Base-by-base conservation (phyloP, 2,329 filamentous ascomycete genomes). In the Alternaria longipes region DNA sequence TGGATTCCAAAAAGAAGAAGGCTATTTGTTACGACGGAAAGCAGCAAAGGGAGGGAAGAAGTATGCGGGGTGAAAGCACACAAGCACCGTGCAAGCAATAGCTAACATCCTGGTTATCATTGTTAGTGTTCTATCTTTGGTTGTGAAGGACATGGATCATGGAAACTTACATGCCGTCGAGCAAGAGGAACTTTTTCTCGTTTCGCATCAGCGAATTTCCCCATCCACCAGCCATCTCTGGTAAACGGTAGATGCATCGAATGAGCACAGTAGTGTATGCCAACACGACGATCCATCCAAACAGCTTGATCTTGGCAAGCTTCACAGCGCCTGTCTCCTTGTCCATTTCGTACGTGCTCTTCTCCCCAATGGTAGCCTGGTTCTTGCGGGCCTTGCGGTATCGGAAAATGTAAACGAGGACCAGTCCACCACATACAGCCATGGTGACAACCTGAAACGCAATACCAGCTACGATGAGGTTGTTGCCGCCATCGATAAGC, bases 381-480 rank as follows among this genome's bases (percentile, higher is more conserved):
- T 52, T 32, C n/a, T 59, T 52, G 20, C 59, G 54, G 5, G 63
- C 60, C 56, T 68, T 72, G 58, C 66, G 65, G 56, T 72, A 73
- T 14, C 66, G 64, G 51, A 66, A 64, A 22, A 72, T 60, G 57
- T 80, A 81, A 12, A 81, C 71, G 16, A 66, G 58, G 4, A 78
- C 75, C 3, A 82, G 62, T 1, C 68, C 38, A 9, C 81, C 76
- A 65, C 85, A 86, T 40, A 81, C 82, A 22, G 82, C 70, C 60
- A 85, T 75, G 0, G 84, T 85, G 4, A 78, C 79, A 18, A 88
- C 85, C 70, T 88, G 86, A 60, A 84, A 82, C 0, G 81, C 81
- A 26, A 88, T 82, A 66, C 86, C 86, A 2, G 85, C 81, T 32
- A 87, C 83, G 69, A 87, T 86, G 55, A 87, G 81, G 63, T 85